These are phyloP conservation scores for Akanthomyces uredinophilus DNA, from an alignment of 2,329 filamentous ascomycete genomes.

Conservation along the genomic window DNA sequence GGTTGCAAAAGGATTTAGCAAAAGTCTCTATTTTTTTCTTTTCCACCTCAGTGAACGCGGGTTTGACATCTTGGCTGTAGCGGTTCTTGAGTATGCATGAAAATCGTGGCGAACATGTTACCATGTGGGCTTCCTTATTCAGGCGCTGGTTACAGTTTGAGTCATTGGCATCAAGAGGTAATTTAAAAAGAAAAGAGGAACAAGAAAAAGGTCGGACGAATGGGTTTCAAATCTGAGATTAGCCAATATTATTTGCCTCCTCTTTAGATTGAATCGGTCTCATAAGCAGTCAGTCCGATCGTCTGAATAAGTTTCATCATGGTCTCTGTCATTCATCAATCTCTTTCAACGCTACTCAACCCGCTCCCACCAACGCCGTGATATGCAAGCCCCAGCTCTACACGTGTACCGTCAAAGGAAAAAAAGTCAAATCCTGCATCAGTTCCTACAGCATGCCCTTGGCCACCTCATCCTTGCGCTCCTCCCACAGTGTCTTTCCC, in stretches of 20 bases:
- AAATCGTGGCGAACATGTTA: neutral
- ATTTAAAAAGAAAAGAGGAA: no score
- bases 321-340: neutral
- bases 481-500: slow-evolving; percentile 97
- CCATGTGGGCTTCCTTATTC: neutral
- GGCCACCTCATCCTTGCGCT: slow-evolving; percentile 80
- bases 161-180: neutral
- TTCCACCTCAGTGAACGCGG: neutral
- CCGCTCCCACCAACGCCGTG: neutral
- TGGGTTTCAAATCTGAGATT: neutral
- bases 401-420: no score
- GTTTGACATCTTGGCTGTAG: neutral
- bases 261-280: neutral
- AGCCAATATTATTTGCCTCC: neutral
- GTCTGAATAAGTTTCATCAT: neutral
- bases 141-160: neutral
- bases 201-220: neutral
- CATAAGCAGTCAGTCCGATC: neutral
- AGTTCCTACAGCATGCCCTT: slow-evolving; percentile 74
- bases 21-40: neutral
- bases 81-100: neutral
- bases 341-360: neutral
- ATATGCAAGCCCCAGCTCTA: neutral
- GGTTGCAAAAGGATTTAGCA: no score
- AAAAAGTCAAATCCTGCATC: no score